Evolutionary conservation across 768 basidiomycete genomes (phyloP).

Genomic region (Mycena vitilis): DNA sequence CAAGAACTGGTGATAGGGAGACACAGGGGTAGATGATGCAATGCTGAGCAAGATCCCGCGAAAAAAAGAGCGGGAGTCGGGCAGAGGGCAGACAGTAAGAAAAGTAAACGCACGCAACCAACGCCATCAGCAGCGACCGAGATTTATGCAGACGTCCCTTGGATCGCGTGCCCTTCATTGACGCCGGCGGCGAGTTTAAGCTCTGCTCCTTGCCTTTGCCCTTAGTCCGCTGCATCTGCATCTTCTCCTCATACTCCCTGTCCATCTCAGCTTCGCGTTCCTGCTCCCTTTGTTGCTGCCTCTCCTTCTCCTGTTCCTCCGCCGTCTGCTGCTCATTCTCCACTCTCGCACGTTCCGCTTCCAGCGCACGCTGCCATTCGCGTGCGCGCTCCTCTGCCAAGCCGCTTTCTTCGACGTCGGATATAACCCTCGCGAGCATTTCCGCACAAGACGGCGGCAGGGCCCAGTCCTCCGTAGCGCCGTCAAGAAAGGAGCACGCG

Average conservation of each 20-base stretch:
- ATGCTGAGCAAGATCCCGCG: neutral
- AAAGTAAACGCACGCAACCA: slow-evolving; percentile 65
- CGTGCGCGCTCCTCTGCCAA: slow-evolving; percentile 51
- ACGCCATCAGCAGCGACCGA: slow-evolving; percentile 74
- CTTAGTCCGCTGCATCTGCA: slow-evolving; percentile 47
- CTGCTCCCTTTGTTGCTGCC: slow-evolving; percentile 51
- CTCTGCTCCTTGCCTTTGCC: slow-evolving; percentile 69
- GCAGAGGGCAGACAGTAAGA: slow-evolving; percentile 4
- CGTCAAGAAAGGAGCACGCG: slow-evolving; percentile 69
- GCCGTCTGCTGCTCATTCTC: slow-evolving; percentile 43
- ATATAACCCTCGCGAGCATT: slow-evolving; percentile 62
- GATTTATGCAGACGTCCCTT: slow-evolving; percentile 27
- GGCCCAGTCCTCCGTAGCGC: slow-evolving; percentile 60
- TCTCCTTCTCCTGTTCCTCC: slow-evolving; percentile 38
- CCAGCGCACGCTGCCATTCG: slow-evolving; percentile 36
- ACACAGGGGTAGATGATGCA: neutral
- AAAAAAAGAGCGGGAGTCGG: neutral
- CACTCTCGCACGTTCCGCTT: slow-evolving; percentile 35
- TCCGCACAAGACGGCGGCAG: slow-evolving; percentile 52
- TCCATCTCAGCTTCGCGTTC: slow-evolving; percentile 39
- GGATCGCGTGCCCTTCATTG: slow-evolving; percentile 22
- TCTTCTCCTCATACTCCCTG: slow-evolving; percentile 39
- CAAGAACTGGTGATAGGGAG: neutral
- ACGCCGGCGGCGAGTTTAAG: slow-evolving; percentile 33
- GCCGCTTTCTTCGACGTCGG: slow-evolving; percentile 63